These are phyloP conservation scores for Ceratocystis papillata DNA, from an alignment of 2,329 filamentous ascomycete genomes.

Conservation along the genomic window DNA sequence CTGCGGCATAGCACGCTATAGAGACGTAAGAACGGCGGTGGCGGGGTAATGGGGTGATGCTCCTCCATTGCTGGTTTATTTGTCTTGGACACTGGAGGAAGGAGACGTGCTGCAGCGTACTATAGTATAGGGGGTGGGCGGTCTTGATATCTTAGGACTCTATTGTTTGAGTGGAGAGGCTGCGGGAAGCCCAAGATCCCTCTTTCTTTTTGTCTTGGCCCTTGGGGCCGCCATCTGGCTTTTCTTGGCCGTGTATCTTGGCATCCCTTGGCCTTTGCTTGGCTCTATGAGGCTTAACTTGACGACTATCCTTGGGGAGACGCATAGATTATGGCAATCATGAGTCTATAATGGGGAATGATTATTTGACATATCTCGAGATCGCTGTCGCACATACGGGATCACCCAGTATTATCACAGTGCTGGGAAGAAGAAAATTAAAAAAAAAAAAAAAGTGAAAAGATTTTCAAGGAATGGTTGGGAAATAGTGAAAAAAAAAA, in stretches of 20 bases:
- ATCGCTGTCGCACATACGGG: too few species aligned
- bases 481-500: too few species aligned
- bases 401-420: too few species aligned
- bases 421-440: too few species aligned
- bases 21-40: neutral
- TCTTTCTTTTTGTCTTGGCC: neutral
- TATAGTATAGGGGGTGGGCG: neutral
- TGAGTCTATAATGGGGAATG: neutral
- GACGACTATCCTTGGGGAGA: neutral
- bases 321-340: neutral
- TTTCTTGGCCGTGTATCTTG: neutral
- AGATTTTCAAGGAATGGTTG: too few species aligned
- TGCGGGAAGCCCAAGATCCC: neutral
- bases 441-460: too few species aligned
- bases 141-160: neutral
- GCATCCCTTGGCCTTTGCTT: conserved; percentile 5
- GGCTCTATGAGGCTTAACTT: conserved; percentile 5
- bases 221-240: neutral
- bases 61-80: neutral
- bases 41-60: neutral
- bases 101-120: too few species aligned
- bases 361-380: too few species aligned
- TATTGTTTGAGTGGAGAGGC: neutral
- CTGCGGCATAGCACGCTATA: neutral
- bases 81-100: neutral